A percentile compares a stretch with the other conserved stretches of the same genome.
Evolutionary conservation across 768 basidiomycete species (phyloP).

Genomic region (Leccinum subtestaceum): DNA sequence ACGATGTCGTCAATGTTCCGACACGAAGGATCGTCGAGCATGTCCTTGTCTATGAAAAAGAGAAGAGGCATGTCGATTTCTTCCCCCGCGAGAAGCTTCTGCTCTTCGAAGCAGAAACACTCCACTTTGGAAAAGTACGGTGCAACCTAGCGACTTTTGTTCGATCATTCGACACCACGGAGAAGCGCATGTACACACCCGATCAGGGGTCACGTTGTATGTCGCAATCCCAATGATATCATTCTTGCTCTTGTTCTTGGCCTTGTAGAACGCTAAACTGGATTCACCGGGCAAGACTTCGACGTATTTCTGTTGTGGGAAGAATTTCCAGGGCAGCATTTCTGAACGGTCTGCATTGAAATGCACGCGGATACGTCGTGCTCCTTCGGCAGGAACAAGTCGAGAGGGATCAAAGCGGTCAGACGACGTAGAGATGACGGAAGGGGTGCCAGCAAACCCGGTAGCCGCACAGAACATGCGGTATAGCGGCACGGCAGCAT

Average conservation of each 20-base stretch:
- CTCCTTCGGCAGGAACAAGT: slow-evolving; percentile 68
- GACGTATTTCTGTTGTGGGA: slow-evolving; percentile 86
- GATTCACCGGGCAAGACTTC: slow-evolving; percentile 94
- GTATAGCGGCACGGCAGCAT: slow-evolving; percentile 96
- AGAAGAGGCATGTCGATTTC: slow-evolving; percentile 98
- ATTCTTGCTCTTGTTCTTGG: slow-evolving; percentile 76
- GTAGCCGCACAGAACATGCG: slow-evolving; percentile 98
- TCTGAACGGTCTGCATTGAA: slow-evolving; percentile 94
- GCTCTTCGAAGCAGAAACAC: slow-evolving; percentile 99
- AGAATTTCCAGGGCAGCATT: slow-evolving; percentile 89
- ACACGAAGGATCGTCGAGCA: slow-evolving; percentile 89
- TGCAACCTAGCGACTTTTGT: slow-evolving; percentile 60
- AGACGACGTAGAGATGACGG: slow-evolving; percentile 59
- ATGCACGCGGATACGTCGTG: slow-evolving; percentile 83
- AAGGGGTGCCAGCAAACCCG: slow-evolving; percentile 93
- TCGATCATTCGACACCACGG: background rate
- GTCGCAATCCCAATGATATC: slow-evolving; percentile 99
- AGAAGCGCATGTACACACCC: slow-evolving; percentile 50
- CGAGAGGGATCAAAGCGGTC: slow-evolving; percentile 83
- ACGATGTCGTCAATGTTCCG: slow-evolving; percentile 88
- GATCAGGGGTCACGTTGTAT: slow-evolving; percentile 97
- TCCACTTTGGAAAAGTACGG: slow-evolving; percentile 99
- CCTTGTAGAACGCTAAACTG: slow-evolving; percentile 93
- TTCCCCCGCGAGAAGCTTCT: slow-evolving; percentile 89
- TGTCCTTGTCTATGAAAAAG: slow-evolving; percentile 98